Base-by-base conservation (phyloP, 352 stramenopile genomes). In the Phytophthora fragariaefolia region DNA sequence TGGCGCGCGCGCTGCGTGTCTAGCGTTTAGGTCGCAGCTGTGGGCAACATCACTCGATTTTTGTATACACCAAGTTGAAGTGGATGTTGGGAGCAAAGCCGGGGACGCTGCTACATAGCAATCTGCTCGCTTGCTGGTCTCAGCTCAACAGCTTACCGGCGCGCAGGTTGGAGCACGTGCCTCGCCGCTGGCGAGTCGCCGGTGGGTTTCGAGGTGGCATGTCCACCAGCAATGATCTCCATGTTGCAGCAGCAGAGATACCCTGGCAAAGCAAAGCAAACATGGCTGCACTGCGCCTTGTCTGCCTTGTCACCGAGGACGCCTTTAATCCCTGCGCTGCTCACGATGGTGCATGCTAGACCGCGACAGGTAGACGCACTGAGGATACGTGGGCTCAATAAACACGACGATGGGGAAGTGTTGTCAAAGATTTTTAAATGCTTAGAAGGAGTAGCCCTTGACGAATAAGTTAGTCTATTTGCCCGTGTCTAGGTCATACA, bases 1-100 rank as follows among this genome's bases (percentile, higher is more conserved):
- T 65, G 8, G 38, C 5, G 17, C 13, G 2, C 1, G 20, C 18
- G 27, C 45, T 17, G 56, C 30, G 45, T 63, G 51, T 56, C 56
- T 63, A 40, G 38, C 36, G 20, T 26, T 48, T 12, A 47, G 23
- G 53, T 63, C 34, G 45, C 43, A 50, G 9, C 36, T 26, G 24
- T 22, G 6, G 45, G 12, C 13, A 18, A 53, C n/a, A 32, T 17
- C 3, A 49, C 36, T 36, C 38, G 17, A 0, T 13, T 32, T 66
- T 66, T 66, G 58, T 66, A 66, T 47, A 48, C 1, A 13, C 5
- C 24, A 69, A 69, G 52, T 69, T 69, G 60, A 69, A 69, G 60
- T 58, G 46, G 0, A 45, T 42, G 15, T 26, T 27, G n/a, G 6
- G 20, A 24, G 27, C 40, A 68, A 18, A 58, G 15, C 12, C 51